Evolutionary conservation across 345 rosid species (phyloP).

Genomic region (Rubroshorea leprosula): DNA sequence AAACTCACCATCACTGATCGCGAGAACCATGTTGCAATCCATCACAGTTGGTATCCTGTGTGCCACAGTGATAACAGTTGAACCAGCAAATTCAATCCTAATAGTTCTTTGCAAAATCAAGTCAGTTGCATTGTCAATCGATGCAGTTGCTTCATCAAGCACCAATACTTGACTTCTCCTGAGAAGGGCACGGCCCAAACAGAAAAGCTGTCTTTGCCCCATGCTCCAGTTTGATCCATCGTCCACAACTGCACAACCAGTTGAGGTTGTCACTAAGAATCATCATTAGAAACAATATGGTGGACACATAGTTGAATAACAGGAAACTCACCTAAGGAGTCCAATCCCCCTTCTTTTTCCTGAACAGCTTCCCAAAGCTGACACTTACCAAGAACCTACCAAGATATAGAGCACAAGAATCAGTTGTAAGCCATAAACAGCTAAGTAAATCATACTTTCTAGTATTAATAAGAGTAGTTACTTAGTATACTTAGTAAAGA

Average conservation of each 20-base stretch:
- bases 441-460: background rate
- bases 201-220: conserved; percentile 90
- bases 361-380: conserved; percentile 71
- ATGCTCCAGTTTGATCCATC: conserved; percentile 97
- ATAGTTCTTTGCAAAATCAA: conserved; percentile 77
- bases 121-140: conserved; percentile 89
- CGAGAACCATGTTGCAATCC: conserved; percentile 94
- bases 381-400: conserved; percentile 77
- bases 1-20: conserved; percentile 73
- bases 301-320: background rate
- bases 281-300: background rate
- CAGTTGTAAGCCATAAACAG: background rate
- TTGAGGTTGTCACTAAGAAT: background rate
- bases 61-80: conserved; percentile 86
- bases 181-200: conserved; percentile 84
- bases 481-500: too few species aligned
- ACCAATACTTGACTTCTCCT: conserved; percentile 77
- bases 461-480: background rate
- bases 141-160: conserved; percentile 95
- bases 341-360: conserved; percentile 71
- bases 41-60: conserved; percentile 94
- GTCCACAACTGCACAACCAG: conserved; percentile 49
- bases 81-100: conserved; percentile 63
- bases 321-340: conserved; percentile 52
- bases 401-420: background rate